Percentiles rank a stretch among this genome's conserved stretches.
Evolutionary conservation across 768 basidiomycete species (phyloP).

Genomic region (Mycena sanguinolenta): DNA sequence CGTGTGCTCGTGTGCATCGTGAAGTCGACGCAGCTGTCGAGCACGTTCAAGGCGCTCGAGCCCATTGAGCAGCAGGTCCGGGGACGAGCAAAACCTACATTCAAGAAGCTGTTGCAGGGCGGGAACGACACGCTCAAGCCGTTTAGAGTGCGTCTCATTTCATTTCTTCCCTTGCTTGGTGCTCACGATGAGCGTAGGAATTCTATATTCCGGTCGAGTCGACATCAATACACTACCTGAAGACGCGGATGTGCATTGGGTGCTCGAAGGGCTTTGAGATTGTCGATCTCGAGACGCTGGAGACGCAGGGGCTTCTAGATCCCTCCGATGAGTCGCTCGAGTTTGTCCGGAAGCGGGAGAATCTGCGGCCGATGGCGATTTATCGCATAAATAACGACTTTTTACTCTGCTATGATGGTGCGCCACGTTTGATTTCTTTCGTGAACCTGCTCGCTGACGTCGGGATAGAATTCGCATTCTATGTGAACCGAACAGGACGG

Average conservation of each 20-base stretch:
- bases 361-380: conserved; percentile 93
- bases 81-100: conserved; percentile 88
- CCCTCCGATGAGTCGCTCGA: conserved; percentile 92
- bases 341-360: conserved; percentile 92
- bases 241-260: conserved; percentile 97
- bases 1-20: conserved; percentile 96
- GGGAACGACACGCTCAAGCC: conserved; percentile 93
- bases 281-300: conserved; percentile 95
- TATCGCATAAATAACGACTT: conserved; percentile 98
- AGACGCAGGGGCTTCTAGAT: conserved; percentile 96
- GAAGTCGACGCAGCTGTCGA: conserved; percentile 94
- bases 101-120: conserved; percentile 93
- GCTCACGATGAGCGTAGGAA: conserved; percentile 68
- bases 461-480: conserved; percentile 94
- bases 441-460: conserved; percentile 22
- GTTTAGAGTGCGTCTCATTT: conserved; percentile 76
- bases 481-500: conserved; percentile 97
- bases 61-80: conserved; percentile 92
- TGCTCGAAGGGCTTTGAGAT: conserved; percentile 99
- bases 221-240: conserved; percentile 95
- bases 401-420: conserved; percentile 96
- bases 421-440: conserved; percentile 38
- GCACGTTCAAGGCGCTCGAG: conserved; percentile 97
- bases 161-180: not conserved
- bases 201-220: conserved; percentile 99